phyloP scores from a whole-genome alignment of 129 eudicot species.

The Saposhnikovia divaricata region DNA sequence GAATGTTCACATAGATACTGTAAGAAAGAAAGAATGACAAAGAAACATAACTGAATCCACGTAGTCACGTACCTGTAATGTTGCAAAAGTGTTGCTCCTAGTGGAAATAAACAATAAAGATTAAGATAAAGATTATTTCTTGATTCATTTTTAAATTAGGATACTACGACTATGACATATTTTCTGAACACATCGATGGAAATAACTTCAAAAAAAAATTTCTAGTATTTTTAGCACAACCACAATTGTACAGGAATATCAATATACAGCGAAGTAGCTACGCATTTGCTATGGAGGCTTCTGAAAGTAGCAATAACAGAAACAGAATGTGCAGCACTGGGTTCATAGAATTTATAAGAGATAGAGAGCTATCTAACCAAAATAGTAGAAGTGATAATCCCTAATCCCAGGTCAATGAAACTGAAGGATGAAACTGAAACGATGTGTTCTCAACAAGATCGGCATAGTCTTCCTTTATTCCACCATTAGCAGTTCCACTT shows the following conservation, averaged over 20 bases:
- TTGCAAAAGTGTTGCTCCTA: neutral
- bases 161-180: neutral
- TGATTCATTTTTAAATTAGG: neutral
- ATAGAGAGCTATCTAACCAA: conserved; percentile 43
- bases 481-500: conserved; percentile 37
- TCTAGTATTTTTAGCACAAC: neutral
- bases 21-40: neutral
- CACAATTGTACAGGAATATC: neutral
- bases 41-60: neutral
- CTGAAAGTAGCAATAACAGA: neutral
- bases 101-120: no score
- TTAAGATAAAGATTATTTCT: no score
- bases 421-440: conserved; percentile 71
- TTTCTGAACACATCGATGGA: neutral
- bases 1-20: neutral
- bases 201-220: neutral
- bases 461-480: conserved; percentile 40
- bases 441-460: conserved; percentile 87
- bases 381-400: conserved; percentile 78
- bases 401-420: conserved; percentile 73
- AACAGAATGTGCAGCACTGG: neutral
- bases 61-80: neutral
- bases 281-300: neutral
- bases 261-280: neutral
- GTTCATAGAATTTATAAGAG: neutral